phyloP scores from a whole-genome alignment of 2,329 filamentous ascomycete species.

The Hypocreales sp. region DNA sequence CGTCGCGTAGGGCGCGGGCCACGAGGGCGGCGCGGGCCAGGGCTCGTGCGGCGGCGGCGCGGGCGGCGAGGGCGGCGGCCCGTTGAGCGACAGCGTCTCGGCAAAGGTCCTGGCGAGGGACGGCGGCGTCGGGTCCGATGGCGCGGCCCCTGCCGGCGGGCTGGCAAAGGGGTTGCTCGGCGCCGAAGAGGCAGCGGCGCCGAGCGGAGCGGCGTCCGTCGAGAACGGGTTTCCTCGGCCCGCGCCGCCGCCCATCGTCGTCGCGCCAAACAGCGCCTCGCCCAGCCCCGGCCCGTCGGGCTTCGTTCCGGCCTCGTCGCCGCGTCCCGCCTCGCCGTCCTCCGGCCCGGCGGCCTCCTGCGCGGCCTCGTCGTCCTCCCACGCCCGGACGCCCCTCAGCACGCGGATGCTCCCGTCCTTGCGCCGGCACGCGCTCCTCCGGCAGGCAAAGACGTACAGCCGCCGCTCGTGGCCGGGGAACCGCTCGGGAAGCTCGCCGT shows the following conservation, averaged over 20 bases:
- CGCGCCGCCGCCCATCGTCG: conserved; percentile 23
- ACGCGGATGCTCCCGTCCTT: conserved; percentile 71
- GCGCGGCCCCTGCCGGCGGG: conserved; percentile 16
- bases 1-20: conserved; percentile 57
- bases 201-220: conserved; percentile 32
- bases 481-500: conserved; percentile 73
- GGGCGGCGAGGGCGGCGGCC: conserved; percentile 17
- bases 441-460: conserved; percentile 75
- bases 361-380: conserved; percentile 23
- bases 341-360: conserved; percentile 15
- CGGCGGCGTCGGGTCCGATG: conserved; percentile 10
- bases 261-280: conserved; percentile 54
- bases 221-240: conserved; percentile 46
- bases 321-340: conserved; percentile 14
- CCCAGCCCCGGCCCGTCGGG: conserved; percentile 35
- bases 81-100: conserved; percentile 61
- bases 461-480: conserved; percentile 81
- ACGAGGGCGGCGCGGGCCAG: conserved; percentile 55
- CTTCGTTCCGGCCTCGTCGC: conserved; percentile 17
- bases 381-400: conserved; percentile 50
- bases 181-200: conserved; percentile 11
- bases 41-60: conserved; percentile 37
- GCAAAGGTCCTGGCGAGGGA: conserved; percentile 49
- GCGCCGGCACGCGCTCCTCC: conserved; percentile 60
- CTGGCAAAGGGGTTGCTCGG: conserved; percentile 14